Conservation (phyloP, 2,329 filamentous ascomycete genomes). For the Dactylellina drechsleri region DNA sequence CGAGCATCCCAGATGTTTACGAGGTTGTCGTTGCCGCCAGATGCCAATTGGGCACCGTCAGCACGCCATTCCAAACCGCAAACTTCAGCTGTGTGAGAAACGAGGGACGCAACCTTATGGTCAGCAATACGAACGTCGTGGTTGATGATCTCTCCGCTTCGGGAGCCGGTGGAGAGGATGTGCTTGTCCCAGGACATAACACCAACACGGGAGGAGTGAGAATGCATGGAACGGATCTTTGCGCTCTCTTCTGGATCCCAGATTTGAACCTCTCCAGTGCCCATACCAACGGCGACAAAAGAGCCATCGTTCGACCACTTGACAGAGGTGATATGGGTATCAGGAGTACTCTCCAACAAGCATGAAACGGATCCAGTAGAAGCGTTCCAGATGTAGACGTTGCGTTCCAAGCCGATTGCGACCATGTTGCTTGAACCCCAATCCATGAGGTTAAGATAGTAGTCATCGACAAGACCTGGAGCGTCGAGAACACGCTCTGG, state of each 20-base stretch:
- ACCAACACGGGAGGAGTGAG: conserved; percentile 93
- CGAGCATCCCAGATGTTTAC: conserved; percentile 99
- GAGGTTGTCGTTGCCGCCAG: conserved; percentile 97
- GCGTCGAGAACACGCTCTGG: conserved; percentile 97
- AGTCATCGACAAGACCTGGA: conserved; percentile 94
- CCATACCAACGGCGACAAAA: conserved; percentile 93
- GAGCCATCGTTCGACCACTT: conserved; percentile 99
- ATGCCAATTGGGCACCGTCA: conserved; percentile 95
- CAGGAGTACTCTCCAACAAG: conserved; percentile 84
- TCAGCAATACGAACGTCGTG: conserved; percentile 97
- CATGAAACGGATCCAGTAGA: conserved; percentile 90
- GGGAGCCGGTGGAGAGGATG: conserved; percentile 90
- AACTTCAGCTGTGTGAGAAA: conserved; percentile 96
- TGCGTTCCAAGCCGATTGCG: conserved; percentile 94
- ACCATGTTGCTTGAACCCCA: conserved; percentile 99
- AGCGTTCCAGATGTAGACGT: conserved; percentile 98
- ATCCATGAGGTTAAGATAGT: conserved; percentile 98
- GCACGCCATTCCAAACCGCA: conserved; percentile 98
- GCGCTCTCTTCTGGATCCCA: conserved; percentile 96
- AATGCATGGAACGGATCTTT: conserved; percentile 98
- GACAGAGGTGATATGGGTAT: conserved; percentile 97
- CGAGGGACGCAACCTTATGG: conserved; percentile 97
- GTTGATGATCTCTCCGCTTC: conserved; percentile 95
- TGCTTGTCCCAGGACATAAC: conserved; percentile 99
- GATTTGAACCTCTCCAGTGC: conserved; percentile 96